These are phyloP conservation scores for Periconia macrospinosa DNA, from an alignment of 2,329 filamentous ascomycete species.

Conservation along the genomic window DNA sequence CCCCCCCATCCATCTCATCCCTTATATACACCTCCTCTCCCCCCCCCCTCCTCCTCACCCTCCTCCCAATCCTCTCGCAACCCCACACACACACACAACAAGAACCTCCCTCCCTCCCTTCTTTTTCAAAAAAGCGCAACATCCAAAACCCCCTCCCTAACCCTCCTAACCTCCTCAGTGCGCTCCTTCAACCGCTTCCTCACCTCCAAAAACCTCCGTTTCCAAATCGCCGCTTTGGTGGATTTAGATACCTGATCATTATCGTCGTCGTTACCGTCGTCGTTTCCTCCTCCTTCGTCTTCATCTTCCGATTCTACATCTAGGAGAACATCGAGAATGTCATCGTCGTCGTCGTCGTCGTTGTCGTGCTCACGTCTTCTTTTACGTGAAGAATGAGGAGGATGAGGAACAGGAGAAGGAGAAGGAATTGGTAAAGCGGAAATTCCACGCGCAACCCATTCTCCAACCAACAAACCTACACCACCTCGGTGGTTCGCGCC, in stretches of 20 bases:
- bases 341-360: conserved; percentile 4
- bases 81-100: no score
- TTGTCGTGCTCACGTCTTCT: no score
- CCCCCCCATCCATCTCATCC: no score
- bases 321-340: not conserved
- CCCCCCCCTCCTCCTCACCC: not conserved
- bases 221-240: conserved; percentile 36
- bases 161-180: conserved; percentile 34
- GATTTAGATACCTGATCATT: conserved; percentile 13
- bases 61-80: not conserved
- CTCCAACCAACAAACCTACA: conserved; percentile 33
- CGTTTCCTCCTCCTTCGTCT: conserved; percentile 4
- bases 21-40: no score
- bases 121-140: conserved; percentile 34
- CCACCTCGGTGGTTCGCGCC: no score
- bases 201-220: conserved; percentile 35
- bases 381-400: no score
- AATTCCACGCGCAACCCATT: conserved; percentile 48
- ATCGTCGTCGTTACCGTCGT: conserved; percentile 10
- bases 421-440: not conserved
- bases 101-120: no score
- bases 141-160: conserved; percentile 44
- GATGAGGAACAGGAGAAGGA: conserved; percentile 12
- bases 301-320: no score
- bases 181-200: conserved; percentile 39